These are phyloP conservation scores for Salix exigua DNA, from an alignment of 345 rosid species.

Conservation along the genomic window DNA sequence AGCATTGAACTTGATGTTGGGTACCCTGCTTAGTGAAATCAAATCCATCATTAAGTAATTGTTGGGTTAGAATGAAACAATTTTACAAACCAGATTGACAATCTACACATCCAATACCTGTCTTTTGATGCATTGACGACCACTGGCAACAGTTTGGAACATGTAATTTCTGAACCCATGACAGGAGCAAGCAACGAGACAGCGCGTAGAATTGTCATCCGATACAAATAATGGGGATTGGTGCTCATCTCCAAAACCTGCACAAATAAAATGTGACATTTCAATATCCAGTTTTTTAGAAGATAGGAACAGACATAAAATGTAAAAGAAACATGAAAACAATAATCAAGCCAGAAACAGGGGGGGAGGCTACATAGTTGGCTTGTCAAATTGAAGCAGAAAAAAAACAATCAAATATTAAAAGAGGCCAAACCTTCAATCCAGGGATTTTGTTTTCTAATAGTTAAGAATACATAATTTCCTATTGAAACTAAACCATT, in stretches of 20 bases:
- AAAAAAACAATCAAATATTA: not conserved
- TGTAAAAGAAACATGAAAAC: not conserved
- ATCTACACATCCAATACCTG: constrained; percentile 44
- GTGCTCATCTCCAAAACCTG: constrained; percentile 80
- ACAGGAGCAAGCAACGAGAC: constrained; percentile 88
- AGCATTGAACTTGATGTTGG: constrained; percentile 89
- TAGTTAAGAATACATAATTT: no score
- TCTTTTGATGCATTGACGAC: constrained; percentile 72
- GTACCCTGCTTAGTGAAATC: constrained; percentile 52
- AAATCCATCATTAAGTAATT: not conserved
- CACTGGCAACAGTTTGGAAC: constrained; percentile 74
- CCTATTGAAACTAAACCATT: not conserved
- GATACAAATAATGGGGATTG: constrained; percentile 80
- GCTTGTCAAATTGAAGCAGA: constrained; percentile 2
- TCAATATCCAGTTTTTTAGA: not conserved
- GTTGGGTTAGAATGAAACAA: not conserved
- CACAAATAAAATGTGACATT: not conserved
- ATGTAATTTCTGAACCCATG: constrained; percentile 83
- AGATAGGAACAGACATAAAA: not conserved
- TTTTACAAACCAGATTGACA: not conserved
- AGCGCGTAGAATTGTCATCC: constrained; percentile 80
- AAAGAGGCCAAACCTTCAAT: not conserved
- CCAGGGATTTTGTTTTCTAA: not conserved
- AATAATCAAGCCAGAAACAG: not conserved
- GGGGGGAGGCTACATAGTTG: not conserved